Evolutionary conservation across 2,329 filamentous ascomycete genomes (phyloP).

Genomic region (Botrytis medusae): DNA sequence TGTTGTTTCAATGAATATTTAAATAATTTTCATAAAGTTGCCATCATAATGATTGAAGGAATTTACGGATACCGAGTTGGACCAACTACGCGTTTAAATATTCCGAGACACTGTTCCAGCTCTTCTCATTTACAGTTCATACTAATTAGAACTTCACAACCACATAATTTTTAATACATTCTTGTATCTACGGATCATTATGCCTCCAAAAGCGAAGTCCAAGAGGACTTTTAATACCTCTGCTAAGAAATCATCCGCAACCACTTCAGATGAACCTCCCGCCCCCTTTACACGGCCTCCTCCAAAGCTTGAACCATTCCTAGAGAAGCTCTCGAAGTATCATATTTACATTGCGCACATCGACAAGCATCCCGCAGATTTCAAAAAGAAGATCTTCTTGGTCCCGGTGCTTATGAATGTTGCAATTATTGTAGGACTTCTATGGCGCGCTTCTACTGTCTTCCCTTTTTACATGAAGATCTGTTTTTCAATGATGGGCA

Average conservation of each 20-base stretch:
- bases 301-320: conserved; percentile 62
- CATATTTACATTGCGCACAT: conserved; percentile 85
- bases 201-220: conserved; percentile 38
- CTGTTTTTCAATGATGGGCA: conserved; percentile 36
- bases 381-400: conserved; percentile 81
- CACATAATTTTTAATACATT: not conserved
- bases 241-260: conserved; percentile 23
- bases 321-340: conserved; percentile 61
- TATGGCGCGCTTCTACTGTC: conserved; percentile 67
- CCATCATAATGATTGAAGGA: conserved; percentile 9
- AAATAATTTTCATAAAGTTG: conserved; percentile 15
- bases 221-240: conserved; percentile 36
- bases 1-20: conserved; percentile 26
- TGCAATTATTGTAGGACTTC: conserved; percentile 61
- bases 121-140: not conserved
- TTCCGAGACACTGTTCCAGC: not conserved
- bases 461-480: conserved; percentile 64
- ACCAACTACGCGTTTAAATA: not conserved
- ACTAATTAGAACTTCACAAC: not conserved
- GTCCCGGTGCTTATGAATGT: conserved; percentile 78
- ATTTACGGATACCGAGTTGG: conserved; percentile 27
- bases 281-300: conserved; percentile 69
- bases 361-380: conserved; percentile 65
- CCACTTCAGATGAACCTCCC: conserved; percentile 44
- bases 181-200: conserved; percentile 23